Evolutionary conservation across 805 yeast genomes (phyloP), one percentile per base, ranked within the genome.

Genomic region (Kazachstania viticola): DNA sequence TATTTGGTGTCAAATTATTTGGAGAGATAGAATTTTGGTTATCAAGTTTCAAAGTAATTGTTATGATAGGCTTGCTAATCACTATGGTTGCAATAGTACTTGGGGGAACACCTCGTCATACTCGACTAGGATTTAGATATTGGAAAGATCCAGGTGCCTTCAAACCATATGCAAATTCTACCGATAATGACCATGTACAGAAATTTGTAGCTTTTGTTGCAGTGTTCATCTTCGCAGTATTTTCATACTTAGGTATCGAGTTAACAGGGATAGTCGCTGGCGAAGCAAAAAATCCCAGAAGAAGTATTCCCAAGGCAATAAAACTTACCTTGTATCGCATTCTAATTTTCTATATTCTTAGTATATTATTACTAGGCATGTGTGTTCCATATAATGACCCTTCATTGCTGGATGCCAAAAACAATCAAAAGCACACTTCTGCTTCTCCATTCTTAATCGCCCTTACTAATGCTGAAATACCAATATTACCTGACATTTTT

Each of bases 391-490:
- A 70, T 37, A 63, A 62, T 40, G 75, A 74, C 48, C 65, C 68
- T 25, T 43, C 56, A 29, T 62, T 79, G 38, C 25, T 56, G 16
- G 74, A 75, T 12, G 65, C 72, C 13, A 72, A 71, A 18, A 41
- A 46, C 3, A 66, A 73, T 31, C 51, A 60, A 12, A 58, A 71
- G 2, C 62, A 63, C 27, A 84, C 87, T 3, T 67, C 77, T 25
- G 84, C 88, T 14, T 79, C 91, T 12, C 94, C 94, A 25, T 82
- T 81, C 7, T 47, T 81, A 32, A 75, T 81, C 48, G 94, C 94
- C 29, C 75, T 82, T 37, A 49, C 57, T 31, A 69, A 64, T 45
- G 75, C 76, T 47, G 69, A 69, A 39, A 80, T 82, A 39, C 46
- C 51, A 8, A 87, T 73, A 1, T 60, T 83, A 40, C 85, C 84